phyloP scores from a whole-genome alignment of 257 asterid genomes.

The Solanum sejunctum region DNA sequence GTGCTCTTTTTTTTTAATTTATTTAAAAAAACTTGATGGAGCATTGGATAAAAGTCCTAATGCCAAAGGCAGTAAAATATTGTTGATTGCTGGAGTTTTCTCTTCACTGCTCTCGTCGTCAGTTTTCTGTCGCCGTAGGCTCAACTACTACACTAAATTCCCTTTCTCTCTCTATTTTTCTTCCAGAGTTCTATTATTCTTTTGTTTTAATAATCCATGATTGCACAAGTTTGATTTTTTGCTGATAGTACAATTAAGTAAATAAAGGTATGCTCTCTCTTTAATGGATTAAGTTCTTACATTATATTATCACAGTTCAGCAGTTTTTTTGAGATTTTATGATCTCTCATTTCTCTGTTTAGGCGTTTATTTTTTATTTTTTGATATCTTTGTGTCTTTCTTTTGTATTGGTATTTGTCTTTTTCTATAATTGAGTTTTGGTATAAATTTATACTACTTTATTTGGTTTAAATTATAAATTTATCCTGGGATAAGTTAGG shows the following conservation, averaged over 20 bases:
- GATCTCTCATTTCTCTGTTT: too few species aligned
- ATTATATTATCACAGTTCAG: too few species aligned
- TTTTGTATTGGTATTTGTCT: too few species aligned
- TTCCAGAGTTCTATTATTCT: not conserved
- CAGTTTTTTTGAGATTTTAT: too few species aligned
- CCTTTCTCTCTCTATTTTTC: not conserved
- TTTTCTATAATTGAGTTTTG: not conserved
- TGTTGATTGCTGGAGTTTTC: not conserved
- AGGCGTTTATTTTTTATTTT: too few species aligned
- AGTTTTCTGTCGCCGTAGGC: not conserved
- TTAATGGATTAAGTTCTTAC: too few species aligned
- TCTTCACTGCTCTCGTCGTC: not conserved
- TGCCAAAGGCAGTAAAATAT: not conserved
- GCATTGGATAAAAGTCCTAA: not conserved
- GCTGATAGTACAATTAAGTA: not conserved
- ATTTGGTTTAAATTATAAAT: not conserved
- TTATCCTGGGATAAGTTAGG: not conserved
- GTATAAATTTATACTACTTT: not conserved
- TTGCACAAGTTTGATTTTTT: not conserved
- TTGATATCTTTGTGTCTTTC: too few species aligned
- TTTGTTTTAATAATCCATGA: not conserved
- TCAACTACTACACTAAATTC: not conserved
- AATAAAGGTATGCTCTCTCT: not conserved
- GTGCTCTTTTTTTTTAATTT: not conserved
- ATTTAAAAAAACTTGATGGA: not conserved